Conservation (phyloP, 1,284 basidiomycete genomes). For the Malassezia nana region DNA sequence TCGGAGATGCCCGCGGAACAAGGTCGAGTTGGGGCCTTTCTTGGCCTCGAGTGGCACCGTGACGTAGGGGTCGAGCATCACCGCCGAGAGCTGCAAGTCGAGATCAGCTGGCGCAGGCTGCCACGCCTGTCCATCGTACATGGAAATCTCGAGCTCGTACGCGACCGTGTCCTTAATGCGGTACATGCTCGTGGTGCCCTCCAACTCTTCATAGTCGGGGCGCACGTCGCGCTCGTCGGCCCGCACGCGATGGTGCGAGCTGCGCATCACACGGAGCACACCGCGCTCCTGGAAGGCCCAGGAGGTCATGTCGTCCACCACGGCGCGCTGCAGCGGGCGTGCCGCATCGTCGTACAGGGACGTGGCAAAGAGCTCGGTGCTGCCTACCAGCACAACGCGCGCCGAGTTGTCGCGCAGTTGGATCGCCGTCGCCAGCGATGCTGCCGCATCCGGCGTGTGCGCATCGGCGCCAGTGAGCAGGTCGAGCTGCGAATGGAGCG, state of each 20-base stretch:
- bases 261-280: slow-evolving; percentile 67
- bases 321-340: slow-evolving; percentile 61
- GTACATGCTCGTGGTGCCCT: slow-evolving; percentile 58
- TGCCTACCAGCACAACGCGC: slow-evolving; percentile 70
- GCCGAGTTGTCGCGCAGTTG: slow-evolving; percentile 66
- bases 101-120: slow-evolving; percentile 60
- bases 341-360: slow-evolving; percentile 44
- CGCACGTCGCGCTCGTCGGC: slow-evolving; percentile 45
- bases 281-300: slow-evolving; percentile 87
- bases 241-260: slow-evolving; percentile 62
- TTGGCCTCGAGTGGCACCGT: slow-evolving; percentile 21
- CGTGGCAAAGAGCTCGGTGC: slow-evolving; percentile 64
- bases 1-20: slow-evolving; percentile 67
- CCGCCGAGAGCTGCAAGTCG: slow-evolving; percentile 86
- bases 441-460: slow-evolving; percentile 24
- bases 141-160: slow-evolving; percentile 64
- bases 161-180: slow-evolving; percentile 71
- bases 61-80: slow-evolving; percentile 74
- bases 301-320: slow-evolving; percentile 63
- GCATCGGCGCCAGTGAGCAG: slow-evolving; percentile 25
- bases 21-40: slow-evolving; percentile 1
- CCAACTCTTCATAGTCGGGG: slow-evolving; percentile 39
- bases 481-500: slow-evolving; percentile 20
- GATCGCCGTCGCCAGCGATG: slow-evolving; percentile 70
- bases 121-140: slow-evolving; percentile 58